These are phyloP conservation scores for Ceratocystis diversiconidia DNA, from an alignment of 2,329 filamentous ascomycete genomes.

Conservation along the genomic window DNA sequence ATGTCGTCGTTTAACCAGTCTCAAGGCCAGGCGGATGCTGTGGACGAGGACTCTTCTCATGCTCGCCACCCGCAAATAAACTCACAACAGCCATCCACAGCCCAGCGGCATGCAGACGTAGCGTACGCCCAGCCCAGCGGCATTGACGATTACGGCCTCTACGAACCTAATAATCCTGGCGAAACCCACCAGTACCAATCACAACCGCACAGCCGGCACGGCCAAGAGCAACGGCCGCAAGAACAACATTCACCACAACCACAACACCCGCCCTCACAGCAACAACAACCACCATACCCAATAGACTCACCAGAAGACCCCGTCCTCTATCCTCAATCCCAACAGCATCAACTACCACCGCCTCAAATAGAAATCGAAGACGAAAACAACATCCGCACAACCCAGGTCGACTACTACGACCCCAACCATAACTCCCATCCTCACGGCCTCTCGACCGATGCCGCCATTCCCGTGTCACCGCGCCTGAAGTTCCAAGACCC, in stretches of 20 bases:
- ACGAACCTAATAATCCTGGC: no score
- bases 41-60: not conserved
- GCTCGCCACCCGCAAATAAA: not conserved
- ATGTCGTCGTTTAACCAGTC: constrained; percentile 10
- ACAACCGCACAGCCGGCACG: not conserved
- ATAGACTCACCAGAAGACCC: not conserved
- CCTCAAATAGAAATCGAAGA: constrained; percentile 18
- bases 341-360: constrained; percentile 1
- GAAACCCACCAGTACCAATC: not conserved
- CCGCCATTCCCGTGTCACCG: constrained; percentile 8
- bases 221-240: not conserved
- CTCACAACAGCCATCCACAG: not conserved
- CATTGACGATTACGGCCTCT: not conserved
- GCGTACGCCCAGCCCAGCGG: not conserved
- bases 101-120: not conserved
- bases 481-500: constrained; percentile 13
- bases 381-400: constrained; percentile 17
- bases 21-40: not conserved
- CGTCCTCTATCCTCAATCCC: not conserved
- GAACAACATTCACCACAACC: not conserved
- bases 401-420: constrained; percentile 14
- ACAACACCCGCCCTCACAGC: not conserved
- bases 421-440: not conserved
- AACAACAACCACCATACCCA: constrained; percentile 3
- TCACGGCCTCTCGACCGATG: constrained; percentile 10